phyloP scores from a whole-genome alignment of 2,329 filamentous ascomycete genomes.

The Penicillium sp. region DNA sequence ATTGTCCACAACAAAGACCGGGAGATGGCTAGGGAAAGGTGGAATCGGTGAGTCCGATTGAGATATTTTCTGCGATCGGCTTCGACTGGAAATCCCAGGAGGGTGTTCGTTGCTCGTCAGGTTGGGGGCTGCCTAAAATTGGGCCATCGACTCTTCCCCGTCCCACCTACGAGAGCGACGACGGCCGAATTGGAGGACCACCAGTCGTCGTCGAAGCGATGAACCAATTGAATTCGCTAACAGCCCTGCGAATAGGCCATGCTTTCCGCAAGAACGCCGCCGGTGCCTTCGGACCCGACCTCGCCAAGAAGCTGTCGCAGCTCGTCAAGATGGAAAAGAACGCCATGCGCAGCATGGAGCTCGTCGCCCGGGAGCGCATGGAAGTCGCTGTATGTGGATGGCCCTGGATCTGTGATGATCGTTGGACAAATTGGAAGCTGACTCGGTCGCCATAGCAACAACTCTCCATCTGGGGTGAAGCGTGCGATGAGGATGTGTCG shows the following conservation, averaged over 20 bases:
- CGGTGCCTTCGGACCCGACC: conserved; percentile 66
- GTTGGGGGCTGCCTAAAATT: conserved; percentile 11
- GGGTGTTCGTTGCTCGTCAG: not conserved
- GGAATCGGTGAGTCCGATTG: conserved; percentile 71
- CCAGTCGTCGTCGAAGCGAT: not conserved
- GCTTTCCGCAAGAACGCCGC: conserved; percentile 54
- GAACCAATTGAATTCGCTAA: conserved; percentile 14
- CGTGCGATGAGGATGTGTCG: conserved; percentile 93
- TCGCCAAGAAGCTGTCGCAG: conserved; percentile 95
- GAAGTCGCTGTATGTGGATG: conserved; percentile 79
- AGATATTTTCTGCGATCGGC: not conserved
- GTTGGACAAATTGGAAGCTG: conserved; percentile 10
- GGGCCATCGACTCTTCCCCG: conserved; percentile 1
- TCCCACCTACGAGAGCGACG: not conserved
- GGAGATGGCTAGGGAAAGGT: conserved; percentile 80
- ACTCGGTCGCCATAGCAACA: conserved; percentile 67
- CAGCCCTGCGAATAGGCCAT: conserved; percentile 55
- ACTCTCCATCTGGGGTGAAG: conserved; percentile 96
- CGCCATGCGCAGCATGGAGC: conserved; percentile 96
- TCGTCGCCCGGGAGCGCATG: conserved; percentile 94
- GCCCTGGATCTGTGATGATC: not conserved
- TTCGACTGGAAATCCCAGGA: not conserved
- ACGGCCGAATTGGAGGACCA: not conserved
- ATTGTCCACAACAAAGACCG: conserved; percentile 83
- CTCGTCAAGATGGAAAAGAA: conserved; percentile 99